phyloP scores from a whole-genome alignment of 495 filamentous ascomycete species.

The Aspergillus incahuasiensis region DNA sequence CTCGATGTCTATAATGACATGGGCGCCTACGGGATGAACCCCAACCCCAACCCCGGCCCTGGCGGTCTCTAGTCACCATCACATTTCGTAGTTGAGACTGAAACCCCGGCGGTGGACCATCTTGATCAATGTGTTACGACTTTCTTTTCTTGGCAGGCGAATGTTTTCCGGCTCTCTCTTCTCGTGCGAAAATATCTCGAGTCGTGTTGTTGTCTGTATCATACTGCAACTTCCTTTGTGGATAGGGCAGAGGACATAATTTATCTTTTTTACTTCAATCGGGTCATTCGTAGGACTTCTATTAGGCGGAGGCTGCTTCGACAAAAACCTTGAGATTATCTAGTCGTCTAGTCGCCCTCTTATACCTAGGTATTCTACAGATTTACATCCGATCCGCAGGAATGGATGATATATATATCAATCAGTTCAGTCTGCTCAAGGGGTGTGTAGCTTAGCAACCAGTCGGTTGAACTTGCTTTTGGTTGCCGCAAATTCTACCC shows the following conservation, averaged over 20 bases:
- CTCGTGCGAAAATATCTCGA: neutral
- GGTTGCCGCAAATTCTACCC: too few relatives aligned
- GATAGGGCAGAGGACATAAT: neutral
- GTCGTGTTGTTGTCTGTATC: neutral
- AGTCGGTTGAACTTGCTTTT: too few relatives aligned
- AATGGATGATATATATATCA: too few relatives aligned
- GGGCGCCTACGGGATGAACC: constrained; percentile 10
- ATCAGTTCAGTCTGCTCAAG: too few relatives aligned
- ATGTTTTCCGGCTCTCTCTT: neutral
- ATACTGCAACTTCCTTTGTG: neutral
- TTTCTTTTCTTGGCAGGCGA: constrained; percentile 7
- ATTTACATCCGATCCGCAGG: too few relatives aligned
- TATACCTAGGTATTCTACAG: too few relatives aligned
- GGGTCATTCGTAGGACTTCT: too few relatives aligned
- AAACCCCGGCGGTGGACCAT: constrained; percentile 9
- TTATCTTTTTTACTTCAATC: neutral
- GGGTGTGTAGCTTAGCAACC: too few relatives aligned
- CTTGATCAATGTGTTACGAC: constrained; percentile 13
- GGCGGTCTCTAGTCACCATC: constrained; percentile 9
- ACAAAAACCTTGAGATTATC: too few relatives aligned
- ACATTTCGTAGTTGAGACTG: neutral
- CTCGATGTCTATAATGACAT: constrained; percentile 15
- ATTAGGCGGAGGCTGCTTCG: too few relatives aligned
- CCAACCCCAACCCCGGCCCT: constrained; percentile 5
- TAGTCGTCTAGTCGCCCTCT: too few relatives aligned